Base-by-base conservation (phyloP, 495 filamentous ascomycete species). In the Xylaria longipes region DNA sequence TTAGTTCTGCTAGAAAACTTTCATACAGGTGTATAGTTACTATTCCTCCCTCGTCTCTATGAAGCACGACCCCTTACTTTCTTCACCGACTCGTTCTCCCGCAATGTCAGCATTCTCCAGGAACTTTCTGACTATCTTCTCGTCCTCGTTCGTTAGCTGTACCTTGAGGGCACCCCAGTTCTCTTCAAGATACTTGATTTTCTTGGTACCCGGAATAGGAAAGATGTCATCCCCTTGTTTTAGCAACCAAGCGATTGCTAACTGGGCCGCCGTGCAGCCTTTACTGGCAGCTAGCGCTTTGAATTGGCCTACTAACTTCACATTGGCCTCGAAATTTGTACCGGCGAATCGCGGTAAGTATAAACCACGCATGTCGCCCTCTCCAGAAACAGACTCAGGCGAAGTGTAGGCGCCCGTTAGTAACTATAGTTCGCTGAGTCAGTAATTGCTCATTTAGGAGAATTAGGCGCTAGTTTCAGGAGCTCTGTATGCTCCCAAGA, bases 161-260 rank as follows among this genome's bases (percentile, higher is more conserved):
- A 68, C 45, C n/a, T 43, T 12, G 7, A 60, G 27, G 3, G 50
- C 54, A 2, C 33, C 54, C 9, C 25, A 22, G 11, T 69, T 69
- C 25, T 69, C 66, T 20, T 58, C 66, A 3, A 69, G 37, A 11
- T 69, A 69, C 22, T 69, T 61, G 37, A 69, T 45, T 22, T 60
- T 58, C 66, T 69, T 60, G 5, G 66, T 69, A 7, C 66, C 66
- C 4, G 66, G 66, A 25, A 58, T 69, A 4, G 66, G 15, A 12
- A 69, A 31, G 29, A 69, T 46, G 22, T 69, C 52, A 7, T 39
- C 4, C 2, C 65, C 65, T 15, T 68, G 65, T n/a, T 54, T 56
- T 17, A 46, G 77, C 9, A 91, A 77, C 91, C 92, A 95, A n/a
- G 83, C 87, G 27, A 94, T 75, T 1, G 91, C 91, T 29, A 94